Evolutionary conservation across 768 basidiomycete species (phyloP).

Genomic region (Gelatoporia subvermispora): DNA sequence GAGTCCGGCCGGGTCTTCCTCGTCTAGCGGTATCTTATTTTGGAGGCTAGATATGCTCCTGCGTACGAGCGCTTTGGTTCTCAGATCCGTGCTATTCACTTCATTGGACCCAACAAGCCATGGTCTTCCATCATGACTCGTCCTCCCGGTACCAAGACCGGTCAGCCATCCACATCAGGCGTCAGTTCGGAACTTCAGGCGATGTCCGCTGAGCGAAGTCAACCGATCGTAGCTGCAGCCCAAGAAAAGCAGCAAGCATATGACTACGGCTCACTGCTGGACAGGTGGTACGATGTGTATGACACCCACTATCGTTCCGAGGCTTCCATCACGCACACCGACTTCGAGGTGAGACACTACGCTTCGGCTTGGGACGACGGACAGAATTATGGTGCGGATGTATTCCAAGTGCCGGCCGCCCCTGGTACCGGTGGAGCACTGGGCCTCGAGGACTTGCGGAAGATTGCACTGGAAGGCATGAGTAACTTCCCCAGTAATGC

Average conservation of each 20-base stretch:
- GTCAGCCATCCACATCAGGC: conserved; percentile 25
- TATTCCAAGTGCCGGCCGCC: conserved; percentile 9
- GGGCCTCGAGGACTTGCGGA: conserved; percentile 61
- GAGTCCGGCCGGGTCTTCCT: conserved; percentile 30
- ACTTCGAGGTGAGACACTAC: conserved; percentile 65
- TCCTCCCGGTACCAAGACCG: conserved; percentile 44
- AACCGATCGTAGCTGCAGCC: not conserved
- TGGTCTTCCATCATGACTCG: conserved; percentile 78
- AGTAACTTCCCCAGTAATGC: conserved; percentile 5
- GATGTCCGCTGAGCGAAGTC: not conserved
- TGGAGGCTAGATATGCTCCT: conserved; percentile 75
- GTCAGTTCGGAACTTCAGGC: conserved; percentile 2
- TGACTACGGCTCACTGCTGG: conserved; percentile 76
- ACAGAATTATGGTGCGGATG: conserved; percentile 27
- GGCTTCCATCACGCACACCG: conserved; percentile 33
- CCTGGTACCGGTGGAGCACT: conserved; percentile 32
- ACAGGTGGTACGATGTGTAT: conserved; percentile 89
- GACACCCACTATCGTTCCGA: conserved; percentile 79
- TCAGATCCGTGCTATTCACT: conserved; percentile 83
- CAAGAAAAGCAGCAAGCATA: conserved; percentile 44
- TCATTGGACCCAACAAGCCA: conserved; percentile 95
- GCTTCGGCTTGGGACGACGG: conserved; percentile 71
- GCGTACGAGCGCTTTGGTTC: conserved; percentile 93
- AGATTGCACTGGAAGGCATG: conserved; percentile 57
- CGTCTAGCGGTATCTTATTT: conserved; percentile 1